Conservation (phyloP, 805 yeast genomes). For the Metschnikowia gelsemii region DNA sequence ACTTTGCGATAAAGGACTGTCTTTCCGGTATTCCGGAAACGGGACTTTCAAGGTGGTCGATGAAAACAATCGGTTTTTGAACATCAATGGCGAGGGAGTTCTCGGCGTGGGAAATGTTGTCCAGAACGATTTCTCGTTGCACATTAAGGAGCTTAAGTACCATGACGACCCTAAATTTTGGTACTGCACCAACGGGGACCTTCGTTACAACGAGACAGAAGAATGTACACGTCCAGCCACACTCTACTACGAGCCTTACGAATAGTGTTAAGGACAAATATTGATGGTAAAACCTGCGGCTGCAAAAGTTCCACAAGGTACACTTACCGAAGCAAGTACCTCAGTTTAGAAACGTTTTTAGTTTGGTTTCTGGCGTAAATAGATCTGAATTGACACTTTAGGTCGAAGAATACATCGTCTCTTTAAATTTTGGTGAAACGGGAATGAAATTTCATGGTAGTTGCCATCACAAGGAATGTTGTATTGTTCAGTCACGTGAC, state of each 20-base stretch:
- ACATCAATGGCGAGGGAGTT: background rate
- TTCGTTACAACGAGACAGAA: background rate
- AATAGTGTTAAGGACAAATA: too few species aligned
- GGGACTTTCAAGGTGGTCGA: background rate
- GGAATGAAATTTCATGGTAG: too few species aligned
- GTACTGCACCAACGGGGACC: background rate
- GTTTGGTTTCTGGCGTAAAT: too few species aligned
- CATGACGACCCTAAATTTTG: background rate
- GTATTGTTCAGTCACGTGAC: too few species aligned
- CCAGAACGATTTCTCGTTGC: background rate
- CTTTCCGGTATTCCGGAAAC: background rate
- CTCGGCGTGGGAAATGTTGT: background rate
- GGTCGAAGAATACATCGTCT: too few species aligned
- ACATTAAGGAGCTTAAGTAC: background rate
- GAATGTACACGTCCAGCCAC: background rate
- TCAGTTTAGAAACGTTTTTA: too few species aligned
- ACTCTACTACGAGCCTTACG: slow-evolving; percentile 1
- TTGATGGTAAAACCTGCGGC: too few species aligned
- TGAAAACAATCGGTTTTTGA: background rate
- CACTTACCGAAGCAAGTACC: too few species aligned
- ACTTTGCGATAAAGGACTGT: background rate
- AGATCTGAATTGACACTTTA: too few species aligned
- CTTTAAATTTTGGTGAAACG: too few species aligned
- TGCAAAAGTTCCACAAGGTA: too few species aligned
- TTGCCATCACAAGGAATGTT: too few species aligned